Evolutionary conservation across 2,329 filamentous ascomycete genomes (phyloP), one percentile per base, ranked within the genome.

Genomic region (Chlorencoelia australis): DNA sequence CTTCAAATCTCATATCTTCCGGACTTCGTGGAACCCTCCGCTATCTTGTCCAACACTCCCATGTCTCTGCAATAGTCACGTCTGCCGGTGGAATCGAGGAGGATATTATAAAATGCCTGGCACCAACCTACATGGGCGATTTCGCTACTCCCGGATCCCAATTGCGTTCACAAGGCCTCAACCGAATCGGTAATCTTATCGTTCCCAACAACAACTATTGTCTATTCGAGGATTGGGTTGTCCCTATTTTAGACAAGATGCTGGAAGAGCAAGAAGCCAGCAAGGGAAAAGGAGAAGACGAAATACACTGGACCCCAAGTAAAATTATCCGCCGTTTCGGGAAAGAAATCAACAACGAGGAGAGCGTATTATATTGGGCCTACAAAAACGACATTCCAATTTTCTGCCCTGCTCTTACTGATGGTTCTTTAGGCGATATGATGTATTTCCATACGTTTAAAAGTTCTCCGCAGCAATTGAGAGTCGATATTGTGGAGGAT

Each of bases 141-240:
- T 98, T 96, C 63, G 75, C 71, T 34, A 79, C 84, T 0, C 64
- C 72, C 1, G 91, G 91, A 10, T 79, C 82, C 7, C 73, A 75
- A 1, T 71, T 98, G 15, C 83, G 91, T 25, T 72, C 77, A 43
- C 82, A 85, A 57, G 91, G 91, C 7, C 73, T 96, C 54, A 98
- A 98, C 62, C 79, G 91, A 20, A 96, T 98, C 52, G 91, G 91
- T 34, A 96, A 98, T 54, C 71, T 98, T 2, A 71, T 96, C 15
- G 91, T 98, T 2, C 91, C 91, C 5, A 98, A 98, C 59, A 84
- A 79, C 59, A 98, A 98, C 64, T 94, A 98, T 66, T 96, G 91
- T 59, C 78, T 81, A 5, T 98, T 98, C 52, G 91, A 98, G 59
- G 91, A 98, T 64, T 98, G 91, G 91, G 69, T 98, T 5, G 73